These are phyloP conservation scores for Pinus albicaulis DNA, from an alignment of 75 land plant genomes.

Conservation along the genomic window DNA sequence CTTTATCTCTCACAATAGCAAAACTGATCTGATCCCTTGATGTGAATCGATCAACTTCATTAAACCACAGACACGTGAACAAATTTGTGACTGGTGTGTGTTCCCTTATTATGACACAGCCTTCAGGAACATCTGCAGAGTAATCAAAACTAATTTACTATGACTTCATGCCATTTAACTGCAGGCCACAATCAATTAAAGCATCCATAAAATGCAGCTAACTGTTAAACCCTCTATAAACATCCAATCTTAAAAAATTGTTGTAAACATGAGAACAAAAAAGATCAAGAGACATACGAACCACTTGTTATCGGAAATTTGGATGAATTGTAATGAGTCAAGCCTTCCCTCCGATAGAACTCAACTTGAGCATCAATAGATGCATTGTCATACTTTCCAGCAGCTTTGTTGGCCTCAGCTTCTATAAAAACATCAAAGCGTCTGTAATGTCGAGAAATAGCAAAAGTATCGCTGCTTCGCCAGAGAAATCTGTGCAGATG, in stretches of 20 bases:
- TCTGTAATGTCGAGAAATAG: slow-evolving; percentile 83
- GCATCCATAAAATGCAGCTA: slow-evolving; percentile 9
- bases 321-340: slow-evolving; percentile 54
- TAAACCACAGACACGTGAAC: slow-evolving; percentile 95
- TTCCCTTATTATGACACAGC: slow-evolving; percentile 85
- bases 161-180: background rate
- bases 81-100: slow-evolving; percentile 93
- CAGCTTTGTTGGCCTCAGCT: slow-evolving; percentile 95
- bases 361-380: slow-evolving; percentile 84
- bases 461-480: slow-evolving; percentile 78
- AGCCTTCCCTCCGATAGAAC: slow-evolving; percentile 78
- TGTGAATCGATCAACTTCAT: slow-evolving; percentile 97
- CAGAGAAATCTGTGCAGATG: slow-evolving; percentile 68
- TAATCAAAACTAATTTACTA: background rate
- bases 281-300: slow-evolving; percentile 16
- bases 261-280: background rate
- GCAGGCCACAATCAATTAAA: background rate
- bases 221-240: background rate
- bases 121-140: slow-evolving; percentile 89
- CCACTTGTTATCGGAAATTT: slow-evolving; percentile 90
- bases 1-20: slow-evolving; percentile 88
- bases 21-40: slow-evolving; percentile 92
- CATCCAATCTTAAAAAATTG: background rate
- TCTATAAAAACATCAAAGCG: slow-evolving; percentile 87
- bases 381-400: slow-evolving; percentile 79